phyloP scores from a whole-genome alignment of 306 rosid species.

The Nissolia schottii region DNA sequence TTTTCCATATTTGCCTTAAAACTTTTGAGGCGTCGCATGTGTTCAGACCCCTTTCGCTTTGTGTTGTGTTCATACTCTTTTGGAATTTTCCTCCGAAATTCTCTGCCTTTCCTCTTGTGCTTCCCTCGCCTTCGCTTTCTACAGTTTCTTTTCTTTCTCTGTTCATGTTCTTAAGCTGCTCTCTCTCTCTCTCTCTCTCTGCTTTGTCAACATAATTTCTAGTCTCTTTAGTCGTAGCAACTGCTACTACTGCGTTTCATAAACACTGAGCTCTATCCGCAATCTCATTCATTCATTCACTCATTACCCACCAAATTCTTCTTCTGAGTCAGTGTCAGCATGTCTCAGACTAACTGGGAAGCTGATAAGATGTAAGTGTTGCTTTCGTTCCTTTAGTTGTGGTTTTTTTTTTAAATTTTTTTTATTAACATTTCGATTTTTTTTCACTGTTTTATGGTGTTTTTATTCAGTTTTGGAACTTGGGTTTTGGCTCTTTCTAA shows the following conservation, averaged over 20 bases:
- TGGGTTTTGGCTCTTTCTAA: conserved; percentile 35
- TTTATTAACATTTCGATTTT: not conserved
- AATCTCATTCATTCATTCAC: conserved; percentile 6
- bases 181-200: conserved; percentile 11
- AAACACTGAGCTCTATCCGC: conserved; percentile 16
- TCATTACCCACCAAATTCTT: conserved; percentile 26
- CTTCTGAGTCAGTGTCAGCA: conserved; percentile 29
- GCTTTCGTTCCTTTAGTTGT: not conserved
- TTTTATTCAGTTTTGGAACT: conserved; percentile 15
- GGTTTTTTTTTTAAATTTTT: not conserved
- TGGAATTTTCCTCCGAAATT: conserved; percentile 25
- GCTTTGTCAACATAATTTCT: conserved; percentile 19
- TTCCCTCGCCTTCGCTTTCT: conserved; percentile 16
- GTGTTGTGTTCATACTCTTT: not conserved
- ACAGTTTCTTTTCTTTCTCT: conserved; percentile 15
- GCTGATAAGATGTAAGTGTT: conserved; percentile 95
- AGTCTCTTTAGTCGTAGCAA: conserved; percentile 27
- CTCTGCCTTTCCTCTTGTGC: not conserved
- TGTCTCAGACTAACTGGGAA: conserved; percentile 99
- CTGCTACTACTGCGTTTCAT: conserved; percentile 30
- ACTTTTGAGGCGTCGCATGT: not conserved
- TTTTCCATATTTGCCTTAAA: not conserved
- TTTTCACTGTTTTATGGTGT: not conserved
- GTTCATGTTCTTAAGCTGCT: conserved; percentile 14
- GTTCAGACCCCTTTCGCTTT: too few relatives aligned